phyloP scores from a whole-genome alignment of 192 early-diverging fungal species.

The Glomus cerebriforme region DNA sequence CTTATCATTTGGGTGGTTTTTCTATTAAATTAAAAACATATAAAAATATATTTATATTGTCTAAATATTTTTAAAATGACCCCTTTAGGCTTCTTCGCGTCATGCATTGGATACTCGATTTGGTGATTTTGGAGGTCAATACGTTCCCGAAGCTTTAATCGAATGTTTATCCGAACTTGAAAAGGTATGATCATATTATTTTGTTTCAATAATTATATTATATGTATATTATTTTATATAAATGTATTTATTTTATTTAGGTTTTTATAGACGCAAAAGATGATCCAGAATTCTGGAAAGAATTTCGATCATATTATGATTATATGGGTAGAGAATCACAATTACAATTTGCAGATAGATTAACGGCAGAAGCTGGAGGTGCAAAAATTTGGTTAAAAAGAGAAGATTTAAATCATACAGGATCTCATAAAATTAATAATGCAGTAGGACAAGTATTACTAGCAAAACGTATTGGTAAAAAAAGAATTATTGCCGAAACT shows the following conservation, averaged over 20 bases:
- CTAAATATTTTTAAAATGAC: not conserved
- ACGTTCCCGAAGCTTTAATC: slow-evolving; percentile 96
- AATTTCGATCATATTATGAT: slow-evolving; percentile 86
- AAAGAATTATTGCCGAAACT: slow-evolving; percentile 97
- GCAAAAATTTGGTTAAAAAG: slow-evolving; percentile 97
- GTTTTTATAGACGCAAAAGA: slow-evolving; percentile 80
- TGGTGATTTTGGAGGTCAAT: slow-evolving; percentile 96
- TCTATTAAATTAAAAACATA: slow-evolving; percentile 13
- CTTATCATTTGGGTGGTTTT: not conserved
- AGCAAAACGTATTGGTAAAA: slow-evolving; percentile 94
- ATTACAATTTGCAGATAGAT: slow-evolving; percentile 83
- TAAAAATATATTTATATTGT: no score
- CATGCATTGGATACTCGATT: slow-evolving; percentile 73
- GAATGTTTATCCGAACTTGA: slow-evolving; percentile 92
- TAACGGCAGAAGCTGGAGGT: slow-evolving; percentile 78
- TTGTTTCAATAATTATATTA: not conserved
- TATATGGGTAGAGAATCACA: slow-evolving; percentile 93
- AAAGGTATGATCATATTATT: slow-evolving; percentile 18
- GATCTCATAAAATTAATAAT: slow-evolving; percentile 99
- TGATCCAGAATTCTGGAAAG: slow-evolving; percentile 92
- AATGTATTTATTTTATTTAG: not conserved
- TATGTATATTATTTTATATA: not conserved
- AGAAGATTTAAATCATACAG: slow-evolving; percentile 98
- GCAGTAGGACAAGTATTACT: slow-evolving; percentile 85
- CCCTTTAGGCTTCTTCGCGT: slow-evolving; percentile 27